Conservation (phyloP, 345 rosid genomes). For the Heritiera fomes region DNA sequence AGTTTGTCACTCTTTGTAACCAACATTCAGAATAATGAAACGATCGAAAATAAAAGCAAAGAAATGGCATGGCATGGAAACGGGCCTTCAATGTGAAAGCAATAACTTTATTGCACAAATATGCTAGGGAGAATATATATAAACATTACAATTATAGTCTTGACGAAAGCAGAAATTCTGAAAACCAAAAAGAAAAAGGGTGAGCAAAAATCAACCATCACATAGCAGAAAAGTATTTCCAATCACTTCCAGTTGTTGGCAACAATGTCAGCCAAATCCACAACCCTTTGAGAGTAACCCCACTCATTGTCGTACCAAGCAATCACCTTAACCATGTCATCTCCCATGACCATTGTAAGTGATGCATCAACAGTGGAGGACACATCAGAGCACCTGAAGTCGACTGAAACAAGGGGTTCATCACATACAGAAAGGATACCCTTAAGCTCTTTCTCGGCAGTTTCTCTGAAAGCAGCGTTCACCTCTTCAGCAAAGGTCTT, state of each 20-base stretch:
- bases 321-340: slow-evolving; percentile 96
- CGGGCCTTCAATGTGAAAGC: slow-evolving; percentile 7
- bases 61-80: background rate
- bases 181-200: slow-evolving; percentile 22
- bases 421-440: slow-evolving; percentile 88
- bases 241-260: slow-evolving; percentile 81
- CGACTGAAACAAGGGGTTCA: slow-evolving; percentile 91
- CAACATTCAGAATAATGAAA: no score
- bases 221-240: background rate
- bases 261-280: slow-evolving; percentile 90
- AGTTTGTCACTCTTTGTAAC: no score
- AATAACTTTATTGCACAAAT: slow-evolving; percentile 29
- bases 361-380: slow-evolving; percentile 86
- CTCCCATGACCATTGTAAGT: slow-evolving; percentile 97
- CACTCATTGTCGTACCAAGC: slow-evolving; percentile 99
- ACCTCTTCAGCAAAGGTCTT: slow-evolving; percentile 96
- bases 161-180: slow-evolving; percentile 29
- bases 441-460: slow-evolving; percentile 75
- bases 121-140: slow-evolving; percentile 9
- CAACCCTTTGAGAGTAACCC: slow-evolving; percentile 99
- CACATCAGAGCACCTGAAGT: slow-evolving; percentile 91
- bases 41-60: background rate
- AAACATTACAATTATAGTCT: slow-evolving; percentile 27
- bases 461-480: slow-evolving; percentile 84
- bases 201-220: slow-evolving; percentile 33